Conservation (phyloP, 805 yeast genomes). For the Metschnikowia lochheadii region DNA sequence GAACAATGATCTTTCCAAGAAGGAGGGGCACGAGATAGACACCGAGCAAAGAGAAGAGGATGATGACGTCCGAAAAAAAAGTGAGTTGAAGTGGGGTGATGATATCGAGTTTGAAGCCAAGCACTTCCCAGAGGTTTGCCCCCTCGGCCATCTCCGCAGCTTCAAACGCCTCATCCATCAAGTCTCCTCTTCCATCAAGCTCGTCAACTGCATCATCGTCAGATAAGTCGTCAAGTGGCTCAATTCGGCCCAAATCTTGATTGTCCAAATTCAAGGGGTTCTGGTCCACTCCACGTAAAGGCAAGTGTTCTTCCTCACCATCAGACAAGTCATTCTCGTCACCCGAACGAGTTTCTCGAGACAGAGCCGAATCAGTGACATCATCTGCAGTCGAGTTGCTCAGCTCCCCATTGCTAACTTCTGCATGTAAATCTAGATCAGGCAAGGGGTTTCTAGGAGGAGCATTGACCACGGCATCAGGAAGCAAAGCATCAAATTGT, state of each 20-base stretch:
- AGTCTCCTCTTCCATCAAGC: conserved; percentile 12
- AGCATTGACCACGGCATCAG: background rate
- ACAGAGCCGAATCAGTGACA: background rate
- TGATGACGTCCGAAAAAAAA: conserved; percentile 28
- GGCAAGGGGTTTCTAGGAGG: background rate
- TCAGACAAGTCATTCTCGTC: background rate
- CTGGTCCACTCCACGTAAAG: background rate
- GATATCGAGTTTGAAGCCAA: conserved; percentile 34
- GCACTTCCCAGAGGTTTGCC: conserved; percentile 29
- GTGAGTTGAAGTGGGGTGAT: conserved; percentile 34
- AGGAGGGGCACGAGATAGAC: conserved; percentile 48
- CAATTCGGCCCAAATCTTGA: background rate
- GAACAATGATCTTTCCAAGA: conserved; percentile 32
- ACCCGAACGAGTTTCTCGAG: background rate
- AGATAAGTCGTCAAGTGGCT: background rate
- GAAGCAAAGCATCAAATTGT: conserved; percentile 8
- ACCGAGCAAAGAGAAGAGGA: conserved; percentile 35
- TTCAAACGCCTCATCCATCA: conserved; percentile 15
- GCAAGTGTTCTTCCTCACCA: background rate
- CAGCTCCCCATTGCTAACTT: background rate
- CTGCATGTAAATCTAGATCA: background rate
- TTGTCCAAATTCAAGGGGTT: background rate
- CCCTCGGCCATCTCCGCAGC: conserved; percentile 16
- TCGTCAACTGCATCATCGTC: conserved; percentile 17
- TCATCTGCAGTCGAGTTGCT: background rate